phyloP scores from a whole-genome alignment of 768 basidiomycete genomes.

The Mycena latifolia region DNA sequence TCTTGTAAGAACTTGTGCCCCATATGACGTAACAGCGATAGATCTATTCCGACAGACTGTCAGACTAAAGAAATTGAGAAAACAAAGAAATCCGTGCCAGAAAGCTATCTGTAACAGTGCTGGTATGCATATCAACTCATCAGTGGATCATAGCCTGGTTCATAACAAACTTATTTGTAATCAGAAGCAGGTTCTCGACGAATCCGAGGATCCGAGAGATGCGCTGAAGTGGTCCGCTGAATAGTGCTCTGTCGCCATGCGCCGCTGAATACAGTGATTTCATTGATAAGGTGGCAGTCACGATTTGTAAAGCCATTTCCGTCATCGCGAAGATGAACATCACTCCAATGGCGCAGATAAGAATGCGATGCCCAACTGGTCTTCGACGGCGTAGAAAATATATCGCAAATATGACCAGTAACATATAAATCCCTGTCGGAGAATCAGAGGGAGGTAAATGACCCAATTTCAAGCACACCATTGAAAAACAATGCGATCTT shows the following conservation, averaged over 20 bases:
- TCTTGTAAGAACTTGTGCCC: not conserved
- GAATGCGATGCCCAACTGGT: not conserved
- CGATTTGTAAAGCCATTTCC: slow-evolving; percentile 13
- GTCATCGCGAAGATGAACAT: not conserved
- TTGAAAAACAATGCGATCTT: slow-evolving; percentile 16
- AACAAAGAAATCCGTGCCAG: too few relatives aligned
- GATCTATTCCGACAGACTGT: not conserved
- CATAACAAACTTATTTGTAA: slow-evolving; percentile 15
- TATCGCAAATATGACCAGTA: not conserved
- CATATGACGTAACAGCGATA: slow-evolving; percentile 23
- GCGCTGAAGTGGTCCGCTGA: not conserved
- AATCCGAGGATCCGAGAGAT: not conserved
- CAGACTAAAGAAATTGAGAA: too few relatives aligned
- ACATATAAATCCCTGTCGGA: not conserved
- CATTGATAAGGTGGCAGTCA: not conserved
- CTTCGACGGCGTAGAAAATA: not conserved
- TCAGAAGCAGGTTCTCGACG: not conserved
- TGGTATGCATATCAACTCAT: not conserved
- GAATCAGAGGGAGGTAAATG: not conserved
- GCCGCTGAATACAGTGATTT: not conserved
- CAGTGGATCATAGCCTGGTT: too few relatives aligned
- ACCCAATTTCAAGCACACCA: too few relatives aligned
- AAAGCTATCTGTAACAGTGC: not conserved
- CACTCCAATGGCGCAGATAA: not conserved
- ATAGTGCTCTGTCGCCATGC: not conserved